Conservation (phyloP, 176 grass and related monocot species). For the Oryza longistaminata region DNA sequence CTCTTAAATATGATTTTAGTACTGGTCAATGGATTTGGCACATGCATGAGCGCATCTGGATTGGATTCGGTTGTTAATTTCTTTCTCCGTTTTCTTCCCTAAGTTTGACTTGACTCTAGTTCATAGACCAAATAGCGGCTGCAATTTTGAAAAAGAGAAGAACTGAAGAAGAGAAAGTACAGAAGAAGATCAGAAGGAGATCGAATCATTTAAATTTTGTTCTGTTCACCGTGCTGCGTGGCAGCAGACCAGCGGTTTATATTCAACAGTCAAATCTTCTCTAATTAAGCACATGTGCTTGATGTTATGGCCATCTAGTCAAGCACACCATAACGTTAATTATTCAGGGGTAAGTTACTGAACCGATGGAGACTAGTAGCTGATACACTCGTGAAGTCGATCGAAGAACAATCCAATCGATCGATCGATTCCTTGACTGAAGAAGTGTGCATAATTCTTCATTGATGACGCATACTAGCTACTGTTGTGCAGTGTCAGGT, state of each 20-base stretch:
- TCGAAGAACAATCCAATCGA: not conserved
- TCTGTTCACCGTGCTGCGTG: not conserved
- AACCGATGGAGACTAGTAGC: not conserved
- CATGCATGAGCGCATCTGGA: not conserved
- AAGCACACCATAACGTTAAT: not conserved
- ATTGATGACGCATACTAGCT: not conserved
- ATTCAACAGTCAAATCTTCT: not conserved
- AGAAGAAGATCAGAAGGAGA: not conserved
- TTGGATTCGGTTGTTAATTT: conserved; percentile 19
- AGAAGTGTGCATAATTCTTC: not conserved
- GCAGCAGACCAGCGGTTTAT: not conserved
- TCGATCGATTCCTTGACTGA: not conserved
- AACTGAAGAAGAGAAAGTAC: too few species aligned
- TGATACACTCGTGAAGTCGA: not conserved
- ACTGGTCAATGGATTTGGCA: not conserved
- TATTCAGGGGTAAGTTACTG: not conserved
- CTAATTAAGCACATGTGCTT: not conserved
- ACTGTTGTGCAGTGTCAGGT: not conserved
- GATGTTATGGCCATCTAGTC: not conserved
- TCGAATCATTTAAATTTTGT: not conserved
- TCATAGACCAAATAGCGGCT: not conserved
- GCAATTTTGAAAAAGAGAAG: not conserved
- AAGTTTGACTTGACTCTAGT: conserved; percentile 34
- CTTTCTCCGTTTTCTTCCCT: not conserved
- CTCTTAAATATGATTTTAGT: too few species aligned